Percentiles rank a stretch among this genome's conserved stretches.
These are phyloP conservation scores for Stachybotrys elegans DNA, from an alignment of 2,329 filamentous ascomycete genomes.

Conservation along the genomic window DNA sequence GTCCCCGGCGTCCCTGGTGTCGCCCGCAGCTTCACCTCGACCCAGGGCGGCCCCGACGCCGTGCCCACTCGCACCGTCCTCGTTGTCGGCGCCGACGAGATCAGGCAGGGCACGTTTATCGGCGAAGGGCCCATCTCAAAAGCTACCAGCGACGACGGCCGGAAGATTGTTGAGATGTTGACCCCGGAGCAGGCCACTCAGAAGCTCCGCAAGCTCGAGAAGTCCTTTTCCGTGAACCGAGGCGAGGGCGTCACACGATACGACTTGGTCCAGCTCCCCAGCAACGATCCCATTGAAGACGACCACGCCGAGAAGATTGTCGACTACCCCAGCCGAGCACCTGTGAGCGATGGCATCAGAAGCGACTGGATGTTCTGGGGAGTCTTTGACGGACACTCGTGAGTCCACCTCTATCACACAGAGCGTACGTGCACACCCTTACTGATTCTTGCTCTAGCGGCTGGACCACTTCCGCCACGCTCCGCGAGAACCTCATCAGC, in stretches of 20 bases:
- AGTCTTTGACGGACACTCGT: constrained; percentile 96
- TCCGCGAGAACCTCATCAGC: constrained; percentile 86
- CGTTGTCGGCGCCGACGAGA: constrained; percentile 82
- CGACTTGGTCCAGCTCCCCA: constrained; percentile 88
- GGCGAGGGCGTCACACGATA: constrained; percentile 91
- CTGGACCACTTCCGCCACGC: constrained; percentile 96
- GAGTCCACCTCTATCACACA: constrained; percentile 26
- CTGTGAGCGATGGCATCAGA: constrained; percentile 38
- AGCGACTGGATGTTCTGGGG: constrained; percentile 99
- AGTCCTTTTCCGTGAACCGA: constrained; percentile 84
- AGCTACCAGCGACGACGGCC: constrained; percentile 76
- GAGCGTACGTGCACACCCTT: background rate
- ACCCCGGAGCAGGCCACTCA: constrained; percentile 89
- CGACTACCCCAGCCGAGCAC: constrained; percentile 65
- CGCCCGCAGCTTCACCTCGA: constrained; percentile 38
- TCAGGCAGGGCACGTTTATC: constrained; percentile 82
- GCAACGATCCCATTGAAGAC: constrained; percentile 97
- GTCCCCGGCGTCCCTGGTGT: constrained; percentile 24
- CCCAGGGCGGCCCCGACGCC: constrained; percentile 32
- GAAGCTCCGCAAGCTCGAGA: constrained; percentile 82
- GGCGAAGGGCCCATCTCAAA: constrained; percentile 86
- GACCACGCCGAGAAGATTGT: constrained; percentile 98
- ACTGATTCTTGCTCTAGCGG: constrained; percentile 51
- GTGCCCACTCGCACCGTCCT: constrained; percentile 63
- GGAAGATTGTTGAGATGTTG: constrained; percentile 91